Evolutionary conservation across 1,284 basidiomycete species (phyloP), one percentile per base, ranked within the genome.

Genomic region (Porphyrellus sp.): DNA sequence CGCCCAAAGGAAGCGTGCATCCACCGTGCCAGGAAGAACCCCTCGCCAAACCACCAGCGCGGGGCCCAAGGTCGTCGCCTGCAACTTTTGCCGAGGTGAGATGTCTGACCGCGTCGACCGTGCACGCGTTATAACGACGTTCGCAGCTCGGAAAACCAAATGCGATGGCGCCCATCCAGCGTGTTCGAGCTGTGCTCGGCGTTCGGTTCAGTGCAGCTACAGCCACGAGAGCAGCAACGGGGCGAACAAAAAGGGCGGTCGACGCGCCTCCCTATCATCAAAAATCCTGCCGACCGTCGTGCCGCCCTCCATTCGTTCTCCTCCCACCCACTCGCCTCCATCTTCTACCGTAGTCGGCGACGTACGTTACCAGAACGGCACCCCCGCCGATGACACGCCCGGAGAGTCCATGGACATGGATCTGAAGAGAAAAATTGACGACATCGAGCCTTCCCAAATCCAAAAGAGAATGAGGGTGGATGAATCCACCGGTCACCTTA

Each of bases 21-120:
- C 83, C 7, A 83, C 84, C 4, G 77, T 85, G n/a, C 79, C 82
- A 28, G 82, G 79, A 25, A 83, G 83, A 61, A 78, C 72, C 38
- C 71, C 71, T 44, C 77, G 85, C 42, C 76, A 80, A 54, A 70
- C 79, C 18, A 80, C 83, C 34, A 83, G 78, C 53, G 85, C 85
- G 47, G 88, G 88, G 15, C 86, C 87, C 47, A 90, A 90, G 65
- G 85, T 89, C 18, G 88, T 90, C 28, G 87, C 87, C 9, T 90
- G 87, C 71, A 89, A 90, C 67, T 86, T 86, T 64, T 90, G 88
- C 71, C 79, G 88, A 75, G 86, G 88, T 89, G 63, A 53, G 59
- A 33, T 46, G 21, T 39, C 42, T 45, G 48, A 51, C 47, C 57
- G 52, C 45, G 21, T 18, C 24, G 40, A 49, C 42, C 42, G 18